Evolutionary conservation across 495 filamentous ascomycete genomes (phyloP).

Genomic region (Letharia columbiana): DNA sequence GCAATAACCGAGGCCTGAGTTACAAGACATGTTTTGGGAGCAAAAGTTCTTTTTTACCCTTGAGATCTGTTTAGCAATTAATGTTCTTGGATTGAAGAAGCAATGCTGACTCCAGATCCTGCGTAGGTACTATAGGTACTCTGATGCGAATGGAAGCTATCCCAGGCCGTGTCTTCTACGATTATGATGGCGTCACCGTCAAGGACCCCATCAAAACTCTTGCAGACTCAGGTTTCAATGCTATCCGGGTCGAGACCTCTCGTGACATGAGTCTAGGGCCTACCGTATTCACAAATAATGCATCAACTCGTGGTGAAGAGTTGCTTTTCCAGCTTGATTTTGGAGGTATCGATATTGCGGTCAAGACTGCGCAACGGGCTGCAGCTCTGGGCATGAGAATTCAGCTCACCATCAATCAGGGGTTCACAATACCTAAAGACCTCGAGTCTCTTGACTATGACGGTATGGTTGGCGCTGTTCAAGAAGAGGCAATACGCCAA

Average conservation of each 20-base stretch:
- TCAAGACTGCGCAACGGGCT: slow-evolving; percentile 20
- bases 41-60: no score
- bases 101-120: no score
- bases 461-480: slow-evolving; percentile 19
- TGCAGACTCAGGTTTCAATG: slow-evolving; percentile 21
- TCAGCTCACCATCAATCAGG: slow-evolving; percentile 23
- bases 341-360: slow-evolving; percentile 21
- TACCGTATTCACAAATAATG: slow-evolving; percentile 13
- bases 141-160: slow-evolving; percentile 20
- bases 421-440: slow-evolving; percentile 17
- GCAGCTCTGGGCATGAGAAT: slow-evolving; percentile 20
- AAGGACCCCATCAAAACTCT: slow-evolving; percentile 24
- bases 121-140: slow-evolving; percentile 13
- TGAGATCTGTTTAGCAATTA: no score
- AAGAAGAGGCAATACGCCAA: slow-evolving; percentile 20
- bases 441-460: slow-evolving; percentile 19
- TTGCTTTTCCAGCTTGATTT: slow-evolving; percentile 17
- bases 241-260: slow-evolving; percentile 16
- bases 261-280: slow-evolving; percentile 17
- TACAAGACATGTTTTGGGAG: no score
- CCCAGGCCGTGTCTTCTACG: slow-evolving; percentile 20
- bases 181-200: slow-evolving; percentile 22
- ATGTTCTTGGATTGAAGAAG: no score
- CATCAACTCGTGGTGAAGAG: slow-evolving; percentile 13
- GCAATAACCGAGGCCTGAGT: no score